phyloP scores from a whole-genome alignment of 768 basidiomycete species.

The Boletales sp. region DNA sequence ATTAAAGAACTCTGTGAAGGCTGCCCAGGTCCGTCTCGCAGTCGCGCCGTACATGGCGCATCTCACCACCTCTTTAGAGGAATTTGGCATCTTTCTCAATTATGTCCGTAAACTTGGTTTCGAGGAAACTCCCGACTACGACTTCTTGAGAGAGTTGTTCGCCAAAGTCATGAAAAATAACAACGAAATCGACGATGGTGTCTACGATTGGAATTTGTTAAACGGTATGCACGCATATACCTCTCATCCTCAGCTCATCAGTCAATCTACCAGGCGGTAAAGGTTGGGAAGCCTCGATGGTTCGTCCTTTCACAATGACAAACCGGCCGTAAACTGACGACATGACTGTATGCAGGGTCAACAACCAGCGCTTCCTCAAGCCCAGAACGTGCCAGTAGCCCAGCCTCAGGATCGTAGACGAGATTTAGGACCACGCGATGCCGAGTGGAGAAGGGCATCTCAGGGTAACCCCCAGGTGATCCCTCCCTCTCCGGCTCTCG shows the following conservation, averaged over 20 bases:
- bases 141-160: conserved; percentile 94
- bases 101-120: conserved; percentile 99
- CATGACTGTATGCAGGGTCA: conserved; percentile 42
- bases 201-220: conserved; percentile 95
- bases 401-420: conserved; percentile 58
- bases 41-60: background rate
- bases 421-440: conserved; percentile 51
- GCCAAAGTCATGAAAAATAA: conserved; percentile 90
- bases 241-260: conserved; percentile 7
- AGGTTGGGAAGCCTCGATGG: conserved; percentile 88
- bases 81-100: conserved; percentile 97
- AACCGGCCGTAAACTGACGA: conserved; percentile 6
- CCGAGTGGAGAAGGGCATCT: conserved; percentile 62
- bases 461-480: conserved; percentile 52
- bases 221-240: conserved; percentile 51
- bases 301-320: conserved; percentile 36
- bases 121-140: conserved; percentile 98
- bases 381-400: conserved; percentile 50
- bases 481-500: conserved; percentile 76
- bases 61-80: conserved; percentile 54
- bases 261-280: conserved; percentile 58
- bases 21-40: conserved; percentile 68
- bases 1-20: conserved; percentile 97
- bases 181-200: conserved; percentile 86
- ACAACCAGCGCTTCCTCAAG: conserved; percentile 61